Evolutionary conservation across 805 yeast species (phyloP), one percentile per base, ranked within the genome.

Genomic region (Blastobotrys terrestris): DNA sequence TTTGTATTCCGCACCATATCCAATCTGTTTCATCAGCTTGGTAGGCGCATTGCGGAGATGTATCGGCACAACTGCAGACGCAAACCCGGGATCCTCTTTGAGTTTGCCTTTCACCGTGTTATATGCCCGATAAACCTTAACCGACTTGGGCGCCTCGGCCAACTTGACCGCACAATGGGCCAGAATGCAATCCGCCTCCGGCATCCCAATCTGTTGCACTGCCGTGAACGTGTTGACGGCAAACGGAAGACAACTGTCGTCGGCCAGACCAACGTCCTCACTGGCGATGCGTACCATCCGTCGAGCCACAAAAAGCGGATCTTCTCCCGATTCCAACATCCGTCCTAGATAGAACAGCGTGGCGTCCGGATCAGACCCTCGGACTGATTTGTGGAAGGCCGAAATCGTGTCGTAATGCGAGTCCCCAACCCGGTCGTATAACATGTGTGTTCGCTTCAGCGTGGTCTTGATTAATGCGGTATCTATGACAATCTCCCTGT

Each of bases 1-100:
- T 67, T 89, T 88, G 70, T 94, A 94, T 14, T 82, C 84, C 51
- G 84, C 79, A 15, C 87, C 85, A 65, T 91, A 92, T 0, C 95
- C 98, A 55, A 90, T 63, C 49, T 89, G 95, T 53, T 81, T 77
- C 99, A 94, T 94, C 46, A 94, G 73, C 60, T 75, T 76, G 0
- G 99, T 95, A 2, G 99, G 99, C 0, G 99, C 98, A 66, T 94
- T 95, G 58, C 98, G 77, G 39, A 94, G 72, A 68, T 94, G 98
- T 22, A 73, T 50, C 0, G 77, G 77, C 1, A 85, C 81, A 1
- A 84, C 79, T 2, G 87, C 80, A 41, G 80, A 77, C 15, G 81
- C 79, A 49, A 78, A 72, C 8, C 74, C 77, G 1, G 86, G 85
- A n/a, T 78, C 79, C 20, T 75, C 77, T 21, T 72, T 72, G 31